Evolutionary conservation across 176 grass and related monocot species (phyloP), one percentile per base, ranked within the genome.

Genomic region (Dactylis glomerata): DNA sequence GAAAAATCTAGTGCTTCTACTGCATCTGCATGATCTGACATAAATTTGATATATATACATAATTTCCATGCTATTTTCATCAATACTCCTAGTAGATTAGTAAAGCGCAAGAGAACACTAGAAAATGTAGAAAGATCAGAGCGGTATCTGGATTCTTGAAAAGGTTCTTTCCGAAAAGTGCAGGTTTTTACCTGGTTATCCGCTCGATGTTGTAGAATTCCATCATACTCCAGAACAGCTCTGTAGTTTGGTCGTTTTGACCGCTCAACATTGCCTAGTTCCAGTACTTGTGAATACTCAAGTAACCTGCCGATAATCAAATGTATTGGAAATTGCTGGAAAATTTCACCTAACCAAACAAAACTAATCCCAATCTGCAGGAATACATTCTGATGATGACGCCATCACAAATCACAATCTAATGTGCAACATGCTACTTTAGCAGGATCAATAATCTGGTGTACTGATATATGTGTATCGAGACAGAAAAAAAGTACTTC

Each of bases 171-270:
- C 19, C 23, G 79, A 20, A 12, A 10, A 52, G 56, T 65, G 63
- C 56, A 70, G 63, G 36, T 56, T 19, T 6, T 82, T 93, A 95
- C 96, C 86, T 95, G 93, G 68, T 92, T 89, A 20, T 89, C 85
- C 47, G 42, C 81, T 87, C 83, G 86, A 57, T 74, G 84, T 62
- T 77, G 86, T 52, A 86, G 61, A 76, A 95, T 68, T 65, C 93
- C 90, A 87, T 98, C 96, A 90, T 95, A 87, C 66, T 95, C 96
- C 69, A 90, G 64, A 90, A 98, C 20, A 78, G 91, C 77, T 83
- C 85, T 93, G 89, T 95, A 98, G 65, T 98, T 90, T 51, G 93
- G 80, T 30, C 91, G 86, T 20, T 95, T 95, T 88, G 72, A 87
- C 69, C 96, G 81, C 87, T 98, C 96, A 19, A 92, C 86, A 56